A percentile compares a stretch with the other conserved stretches of the same genome.
phyloP scores from a whole-genome alignment of 2,329 filamentous ascomycete species.

The Clarireedia homoeocarpa region DNA sequence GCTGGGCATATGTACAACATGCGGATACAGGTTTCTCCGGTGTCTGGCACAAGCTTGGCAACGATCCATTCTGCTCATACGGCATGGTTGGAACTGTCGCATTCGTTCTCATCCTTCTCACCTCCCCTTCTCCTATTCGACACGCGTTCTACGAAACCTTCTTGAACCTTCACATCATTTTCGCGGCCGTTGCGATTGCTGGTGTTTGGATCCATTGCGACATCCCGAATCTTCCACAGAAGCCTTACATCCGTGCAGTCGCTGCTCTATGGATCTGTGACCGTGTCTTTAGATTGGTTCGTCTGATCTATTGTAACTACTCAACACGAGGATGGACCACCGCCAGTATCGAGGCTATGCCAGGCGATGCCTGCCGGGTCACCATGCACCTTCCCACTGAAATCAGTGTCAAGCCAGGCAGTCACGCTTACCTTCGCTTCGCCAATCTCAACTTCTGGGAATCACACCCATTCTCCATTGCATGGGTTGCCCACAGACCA shows the following conservation, averaged over 20 bases:
- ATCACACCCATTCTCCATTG: constrained; percentile 71
- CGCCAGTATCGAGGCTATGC: constrained; percentile 59
- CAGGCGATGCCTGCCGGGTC: constrained; percentile 62
- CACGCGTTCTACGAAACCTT: constrained; percentile 98
- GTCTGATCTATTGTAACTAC: constrained; percentile 59
- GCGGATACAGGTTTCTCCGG: constrained; percentile 55
- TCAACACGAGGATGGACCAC: constrained; percentile 45
- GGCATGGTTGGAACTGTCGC: constrained; percentile 54
- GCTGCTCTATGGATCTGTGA: constrained; percentile 73
- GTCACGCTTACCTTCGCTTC: constrained; percentile 69
- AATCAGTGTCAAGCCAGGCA: constrained; percentile 58
- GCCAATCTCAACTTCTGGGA: constrained; percentile 59
- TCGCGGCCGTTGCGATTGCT: constrained; percentile 60
- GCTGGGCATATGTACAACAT: constrained; percentile 67
- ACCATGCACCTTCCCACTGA: constrained; percentile 62
- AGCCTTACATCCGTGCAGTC: constrained; percentile 67
- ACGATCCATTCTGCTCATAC: constrained; percentile 55
- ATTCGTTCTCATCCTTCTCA: constrained; percentile 58
- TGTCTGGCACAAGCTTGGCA: constrained; percentile 44
- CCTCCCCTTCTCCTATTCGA: constrained; percentile 70
- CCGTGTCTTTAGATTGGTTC: constrained; percentile 53
- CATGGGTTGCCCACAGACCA: constrained; percentile 57
- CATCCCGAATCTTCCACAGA: constrained; percentile 55
- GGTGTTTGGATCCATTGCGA: constrained; percentile 75
- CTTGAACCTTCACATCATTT: constrained; percentile 72